Base-by-base conservation (phyloP, 2,329 filamentous ascomycete species). In the Talaromyces piceae region DNA sequence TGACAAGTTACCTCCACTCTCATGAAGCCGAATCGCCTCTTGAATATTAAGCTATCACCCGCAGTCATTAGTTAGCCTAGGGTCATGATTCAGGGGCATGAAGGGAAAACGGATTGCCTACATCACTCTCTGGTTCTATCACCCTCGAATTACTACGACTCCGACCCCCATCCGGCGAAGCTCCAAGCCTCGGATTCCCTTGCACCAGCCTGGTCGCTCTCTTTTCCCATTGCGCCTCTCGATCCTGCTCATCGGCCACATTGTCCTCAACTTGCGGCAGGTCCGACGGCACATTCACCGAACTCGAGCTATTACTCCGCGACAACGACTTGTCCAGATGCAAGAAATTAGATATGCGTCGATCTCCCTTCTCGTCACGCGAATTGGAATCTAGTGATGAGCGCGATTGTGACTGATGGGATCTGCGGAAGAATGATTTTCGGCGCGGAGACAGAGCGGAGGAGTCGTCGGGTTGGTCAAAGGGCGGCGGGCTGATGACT, bases 1-100 rank as follows among this genome's bases (percentile, higher is more conserved):
- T 20, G 11, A 26, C 23, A 31, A 54, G 68, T 58, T 60, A 78
- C 77, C 73, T 52, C 91, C 91, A 44, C 76, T 78, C 70, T 98
- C 93, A 67, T 98, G 93, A 57, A 97, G 76, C 55, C 86, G 80
- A 65, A 98, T 98, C n/a, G 93, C 93, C 71, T 94, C 85, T 70
- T 96, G 91, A 53, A 98, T 95, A 68, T 88, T 84, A 53, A 64
- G 51, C 69, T 72, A 57, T 39, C 9, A 28, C 5, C 12, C 49
- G 27, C n/a, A 43, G 6, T 20, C n/a, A 18, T n/a, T n/a, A n/a
- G n/a, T n/a, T n/a, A n/a, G n/a, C n/a, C n/a, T n/a, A n/a, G n/a
- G n/a, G n/a, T n/a, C n/a, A 12, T 11, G 4, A 9, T 18, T 8
- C 11, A 13, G n/a, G n/a, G n/a, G n/a, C n/a, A n/a, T n/a, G n/a